Conservation (phyloP, 2,329 filamentous ascomycete genomes). For the Esteya vermicola region DNA sequence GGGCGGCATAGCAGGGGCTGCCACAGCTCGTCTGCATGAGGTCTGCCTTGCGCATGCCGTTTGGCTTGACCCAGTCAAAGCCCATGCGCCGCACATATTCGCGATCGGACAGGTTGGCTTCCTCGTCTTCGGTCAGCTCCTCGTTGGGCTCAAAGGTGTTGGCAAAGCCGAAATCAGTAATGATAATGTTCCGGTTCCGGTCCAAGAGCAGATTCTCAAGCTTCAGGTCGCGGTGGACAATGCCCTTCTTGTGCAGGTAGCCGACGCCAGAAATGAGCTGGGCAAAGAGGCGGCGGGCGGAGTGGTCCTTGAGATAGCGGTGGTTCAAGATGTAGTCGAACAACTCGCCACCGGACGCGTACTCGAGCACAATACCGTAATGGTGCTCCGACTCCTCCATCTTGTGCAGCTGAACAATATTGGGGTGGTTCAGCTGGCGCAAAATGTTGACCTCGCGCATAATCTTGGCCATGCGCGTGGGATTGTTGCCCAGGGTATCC, state of each 20-base stretch:
- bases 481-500: conserved; percentile 78
- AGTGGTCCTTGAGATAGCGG: conserved; percentile 86
- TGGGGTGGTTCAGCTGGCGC: conserved; percentile 74
- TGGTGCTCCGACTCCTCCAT: conserved; percentile 97
- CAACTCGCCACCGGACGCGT: conserved; percentile 90
- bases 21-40: conserved; percentile 99
- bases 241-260: conserved; percentile 96
- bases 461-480: conserved; percentile 84
- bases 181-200: conserved; percentile 97
- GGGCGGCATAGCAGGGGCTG: conserved; percentile 93
- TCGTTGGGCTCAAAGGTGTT: conserved; percentile 90
- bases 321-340: conserved; percentile 98
- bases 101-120: conserved; percentile 71
- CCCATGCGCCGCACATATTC: conserved; percentile 78
- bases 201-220: conserved; percentile 91
- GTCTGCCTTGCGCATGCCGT: conserved; percentile 73
- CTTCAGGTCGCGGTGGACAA: conserved; percentile 93
- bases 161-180: conserved; percentile 97
- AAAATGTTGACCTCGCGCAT: conserved; percentile 93
- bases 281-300: conserved; percentile 81
- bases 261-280: conserved; percentile 94
- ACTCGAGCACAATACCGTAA: conserved; percentile 96
- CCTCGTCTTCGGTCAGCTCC: conserved; percentile 79
- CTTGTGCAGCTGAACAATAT: conserved; percentile 92
- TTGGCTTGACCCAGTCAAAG: conserved; percentile 64